A percentile compares a stretch with the other conserved stretches of the same genome.
Evolutionary conservation across 768 basidiomycete genomes (phyloP).

Genomic region (Kwoniella newhampshirensis): DNA sequence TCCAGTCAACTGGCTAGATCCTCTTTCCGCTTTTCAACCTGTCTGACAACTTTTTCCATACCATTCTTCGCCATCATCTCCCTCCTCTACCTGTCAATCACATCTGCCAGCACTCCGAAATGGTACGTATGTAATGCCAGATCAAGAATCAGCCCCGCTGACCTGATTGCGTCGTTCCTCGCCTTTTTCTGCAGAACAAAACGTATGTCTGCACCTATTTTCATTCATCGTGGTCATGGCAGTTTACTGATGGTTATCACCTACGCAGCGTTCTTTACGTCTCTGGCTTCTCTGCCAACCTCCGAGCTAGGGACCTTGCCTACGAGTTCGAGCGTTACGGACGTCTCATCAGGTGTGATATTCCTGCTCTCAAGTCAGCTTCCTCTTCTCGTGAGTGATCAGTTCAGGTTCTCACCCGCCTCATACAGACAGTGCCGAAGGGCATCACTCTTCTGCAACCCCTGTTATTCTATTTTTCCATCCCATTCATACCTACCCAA

Average conservation of each 20-base stretch:
- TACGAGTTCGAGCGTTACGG: slow-evolving; percentile 52
- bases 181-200: slow-evolving; percentile 17
- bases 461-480: not conserved
- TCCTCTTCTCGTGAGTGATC: slow-evolving; percentile 41
- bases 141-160: too few species aligned
- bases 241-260: not conserved
- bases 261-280: slow-evolving; percentile 47
- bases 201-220: slow-evolving; percentile 23
- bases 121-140: too few species aligned
- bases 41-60: too few species aligned
- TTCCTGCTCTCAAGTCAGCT: slow-evolving; percentile 43
- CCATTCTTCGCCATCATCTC: too few species aligned
- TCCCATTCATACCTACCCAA: too few species aligned
- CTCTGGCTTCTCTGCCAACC: slow-evolving; percentile 41
- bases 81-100: too few species aligned
- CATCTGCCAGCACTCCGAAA: too few species aligned
- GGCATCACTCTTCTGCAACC: not conserved
- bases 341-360: slow-evolving; percentile 46
- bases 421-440: too few species aligned
- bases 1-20: too few species aligned
- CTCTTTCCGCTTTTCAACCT: too few species aligned
- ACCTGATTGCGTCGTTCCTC: too few species aligned
- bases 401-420: not conserved
- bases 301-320: slow-evolving; percentile 46
- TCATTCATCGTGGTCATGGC: not conserved